Percentiles rank a stretch among this genome's conserved stretches.
phyloP scores from a whole-genome alignment of 345 rosid species.

The Triadica sebifera region DNA sequence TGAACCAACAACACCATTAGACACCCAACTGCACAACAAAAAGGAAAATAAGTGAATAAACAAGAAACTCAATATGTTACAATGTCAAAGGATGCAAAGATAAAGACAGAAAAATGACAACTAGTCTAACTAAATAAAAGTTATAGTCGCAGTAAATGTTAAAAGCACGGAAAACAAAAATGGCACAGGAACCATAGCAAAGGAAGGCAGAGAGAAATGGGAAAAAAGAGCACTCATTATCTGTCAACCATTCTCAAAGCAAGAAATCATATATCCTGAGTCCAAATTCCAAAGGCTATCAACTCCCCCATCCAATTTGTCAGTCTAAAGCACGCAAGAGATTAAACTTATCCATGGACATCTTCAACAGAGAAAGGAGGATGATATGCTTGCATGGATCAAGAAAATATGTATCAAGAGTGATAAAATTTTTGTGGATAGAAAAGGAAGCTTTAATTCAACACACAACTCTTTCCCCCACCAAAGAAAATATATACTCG shows the following conservation, averaged over 20 bases:
- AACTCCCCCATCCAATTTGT: neutral
- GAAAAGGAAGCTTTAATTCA: neutral
- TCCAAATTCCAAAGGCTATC: neutral
- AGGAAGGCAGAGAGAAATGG: neutral
- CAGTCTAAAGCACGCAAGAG: neutral
- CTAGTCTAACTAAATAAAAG: neutral
- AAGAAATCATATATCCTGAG: neutral
- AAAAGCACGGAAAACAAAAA: neutral
- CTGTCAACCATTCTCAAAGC: neutral
- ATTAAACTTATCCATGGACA: neutral
- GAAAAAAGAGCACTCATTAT: neutral
- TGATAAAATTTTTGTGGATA: neutral
- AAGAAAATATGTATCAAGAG: neutral
- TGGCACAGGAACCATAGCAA: neutral
- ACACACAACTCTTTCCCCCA: too few species aligned
- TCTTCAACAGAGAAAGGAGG: neutral
- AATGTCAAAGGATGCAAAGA: neutral
- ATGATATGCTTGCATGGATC: neutral
- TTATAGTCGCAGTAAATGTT: too few species aligned
- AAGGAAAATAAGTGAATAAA: neutral
- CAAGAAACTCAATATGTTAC: neutral
- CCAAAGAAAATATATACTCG: neutral
- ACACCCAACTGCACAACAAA: conserved; percentile 67
- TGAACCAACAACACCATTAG: conserved; percentile 94
- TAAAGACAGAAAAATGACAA: neutral